These are phyloP conservation scores for Suaeda aralocaspica DNA, from an alignment of 148 eudicot genomes.

Conservation along the genomic window DNA sequence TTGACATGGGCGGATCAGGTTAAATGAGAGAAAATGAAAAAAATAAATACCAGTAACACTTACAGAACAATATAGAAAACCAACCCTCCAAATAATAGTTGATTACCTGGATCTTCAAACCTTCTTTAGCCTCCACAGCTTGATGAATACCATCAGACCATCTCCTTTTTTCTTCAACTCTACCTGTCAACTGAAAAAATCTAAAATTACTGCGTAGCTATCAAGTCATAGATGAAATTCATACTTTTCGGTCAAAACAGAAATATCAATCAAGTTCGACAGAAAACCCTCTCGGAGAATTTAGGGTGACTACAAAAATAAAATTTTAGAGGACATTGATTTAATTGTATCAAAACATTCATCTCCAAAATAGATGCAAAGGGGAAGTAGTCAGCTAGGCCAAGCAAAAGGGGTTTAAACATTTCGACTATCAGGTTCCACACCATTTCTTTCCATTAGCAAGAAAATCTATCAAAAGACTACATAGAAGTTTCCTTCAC, in stretches of 20 bases:
- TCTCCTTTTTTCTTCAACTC: conserved; percentile 96
- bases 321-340: not conserved
- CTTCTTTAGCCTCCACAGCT: conserved; percentile 99
- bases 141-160: conserved; percentile 99
- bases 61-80: not conserved
- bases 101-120: conserved; percentile 70
- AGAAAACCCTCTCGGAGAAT: not conserved
- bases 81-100: not conserved
- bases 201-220: not conserved
- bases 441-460: not conserved
- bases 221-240: not conserved
- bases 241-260: not conserved
- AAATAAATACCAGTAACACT: not conserved
- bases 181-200: conserved; percentile 79
- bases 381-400: not conserved
- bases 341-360: not conserved
- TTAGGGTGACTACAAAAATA: not conserved
- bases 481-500: not conserved
- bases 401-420: not conserved
- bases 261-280: not conserved
- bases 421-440: not conserved
- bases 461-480: not conserved
- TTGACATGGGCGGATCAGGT: conserved; percentile 12
- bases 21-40: not conserved
- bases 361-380: not conserved